Evolutionary conservation across 768 basidiomycete genomes (phyloP).

Genomic region (Suillus discolor): DNA sequence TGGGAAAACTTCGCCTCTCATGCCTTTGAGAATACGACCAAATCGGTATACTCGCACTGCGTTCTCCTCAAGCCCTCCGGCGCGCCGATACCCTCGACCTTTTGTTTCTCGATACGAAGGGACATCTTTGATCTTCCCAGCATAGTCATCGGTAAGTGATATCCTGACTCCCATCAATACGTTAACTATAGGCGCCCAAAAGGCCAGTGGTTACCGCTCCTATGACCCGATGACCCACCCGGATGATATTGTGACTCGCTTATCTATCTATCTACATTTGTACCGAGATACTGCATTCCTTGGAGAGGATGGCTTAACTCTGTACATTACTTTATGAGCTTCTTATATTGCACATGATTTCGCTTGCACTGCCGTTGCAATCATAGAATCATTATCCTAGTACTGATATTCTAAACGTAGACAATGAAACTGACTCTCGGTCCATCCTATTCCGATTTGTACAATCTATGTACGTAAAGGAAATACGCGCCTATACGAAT

Average conservation of each 20-base stretch:
- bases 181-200: conserved; percentile 10
- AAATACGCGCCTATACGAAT: neutral
- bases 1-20: conserved; percentile 97
- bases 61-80: conserved; percentile 85
- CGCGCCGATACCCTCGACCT: conserved; percentile 85
- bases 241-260: neutral
- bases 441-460: neutral
- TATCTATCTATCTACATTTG: conserved; percentile 17
- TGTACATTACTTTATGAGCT: conserved; percentile 16
- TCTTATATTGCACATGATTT: conserved; percentile 13
- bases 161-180: conserved; percentile 1
- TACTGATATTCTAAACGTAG: neutral
- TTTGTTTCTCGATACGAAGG: conserved; percentile 93
- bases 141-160: conserved; percentile 75
- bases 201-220: conserved; percentile 89
- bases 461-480: neutral
- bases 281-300: conserved; percentile 10
- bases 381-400: conserved; percentile 5
- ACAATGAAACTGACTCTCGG: neutral
- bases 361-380: conserved; percentile 6
- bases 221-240: conserved; percentile 42
- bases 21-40: conserved; percentile 97
- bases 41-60: conserved; percentile 92
- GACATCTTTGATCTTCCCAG: conserved; percentile 92
- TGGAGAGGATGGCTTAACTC: conserved; percentile 15